Conservation (phyloP, 2,329 filamentous ascomycete genomes). For the Botrytis sinoallii region DNA sequence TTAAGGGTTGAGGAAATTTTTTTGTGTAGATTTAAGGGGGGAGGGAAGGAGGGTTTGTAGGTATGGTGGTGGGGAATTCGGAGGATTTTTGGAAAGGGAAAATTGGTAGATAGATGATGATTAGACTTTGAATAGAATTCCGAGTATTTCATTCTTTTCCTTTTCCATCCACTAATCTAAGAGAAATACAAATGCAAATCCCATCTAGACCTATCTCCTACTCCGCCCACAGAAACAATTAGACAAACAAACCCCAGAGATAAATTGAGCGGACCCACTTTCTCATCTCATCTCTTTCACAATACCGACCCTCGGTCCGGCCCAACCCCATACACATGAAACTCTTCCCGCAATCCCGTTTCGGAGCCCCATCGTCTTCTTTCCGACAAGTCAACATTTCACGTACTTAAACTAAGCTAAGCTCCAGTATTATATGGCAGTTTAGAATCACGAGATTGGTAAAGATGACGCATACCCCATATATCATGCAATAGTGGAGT, state of each 20-base stretch:
- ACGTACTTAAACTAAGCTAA: background rate
- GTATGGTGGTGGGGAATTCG: background rate
- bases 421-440: background rate
- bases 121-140: background rate
- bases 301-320: background rate
- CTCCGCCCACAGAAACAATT: background rate
- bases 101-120: background rate
- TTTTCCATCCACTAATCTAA: background rate
- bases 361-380: background rate
- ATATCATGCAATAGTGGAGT: background rate
- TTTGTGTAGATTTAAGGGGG: background rate
- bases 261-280: background rate
- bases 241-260: background rate
- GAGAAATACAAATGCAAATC: background rate
- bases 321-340: background rate
- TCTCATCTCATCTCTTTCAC: background rate
- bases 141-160: background rate
- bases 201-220: background rate
- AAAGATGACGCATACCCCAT: background rate
- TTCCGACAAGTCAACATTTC: background rate
- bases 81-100: background rate
- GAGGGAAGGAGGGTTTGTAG: background rate
- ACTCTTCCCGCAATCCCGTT: conserved; percentile 4
- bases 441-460: background rate
- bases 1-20: background rate